Evolutionary conservation across 768 basidiomycete genomes (phyloP).

Genomic region (Erythrobasidium yunnanense): DNA sequence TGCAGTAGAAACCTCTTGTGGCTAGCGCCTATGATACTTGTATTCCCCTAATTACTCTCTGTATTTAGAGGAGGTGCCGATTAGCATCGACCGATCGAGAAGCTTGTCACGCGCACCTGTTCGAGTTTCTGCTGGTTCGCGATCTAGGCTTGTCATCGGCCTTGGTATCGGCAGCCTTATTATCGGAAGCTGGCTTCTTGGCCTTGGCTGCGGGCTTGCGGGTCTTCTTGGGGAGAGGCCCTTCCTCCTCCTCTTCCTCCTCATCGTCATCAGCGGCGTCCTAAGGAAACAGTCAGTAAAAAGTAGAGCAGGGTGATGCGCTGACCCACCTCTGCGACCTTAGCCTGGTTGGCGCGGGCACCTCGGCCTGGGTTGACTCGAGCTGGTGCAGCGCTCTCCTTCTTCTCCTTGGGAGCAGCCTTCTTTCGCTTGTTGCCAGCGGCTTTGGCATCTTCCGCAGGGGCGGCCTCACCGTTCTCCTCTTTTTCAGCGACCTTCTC

Average conservation of each 20-base stretch:
- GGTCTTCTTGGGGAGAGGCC: not conserved
- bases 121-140: not conserved
- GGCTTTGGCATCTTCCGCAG: constrained; percentile 46
- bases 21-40: no score
- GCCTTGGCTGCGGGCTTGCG: not conserved
- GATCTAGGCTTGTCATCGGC: not conserved
- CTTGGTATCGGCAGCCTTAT: not conserved
- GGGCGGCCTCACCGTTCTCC: not conserved
- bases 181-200: constrained; percentile 10
- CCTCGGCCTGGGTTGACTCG: not conserved
- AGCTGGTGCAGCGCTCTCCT: constrained; percentile 9
- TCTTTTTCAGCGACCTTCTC: not conserved
- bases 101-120: no score
- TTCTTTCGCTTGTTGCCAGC: constrained; percentile 48
- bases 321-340: not conserved
- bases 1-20: no score
- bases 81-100: no score
- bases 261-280: no score
- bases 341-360: not conserved
- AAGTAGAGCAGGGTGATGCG: no score
- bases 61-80: no score
- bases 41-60: no score
- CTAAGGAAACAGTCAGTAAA: no score
- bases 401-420: constrained; percentile 3
- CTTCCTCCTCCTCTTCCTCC: no score